Evolutionary conservation across 2,329 filamentous ascomycete genomes (phyloP), one percentile per base, ranked within the genome.

Genomic region (Fusarium sp.): DNA sequence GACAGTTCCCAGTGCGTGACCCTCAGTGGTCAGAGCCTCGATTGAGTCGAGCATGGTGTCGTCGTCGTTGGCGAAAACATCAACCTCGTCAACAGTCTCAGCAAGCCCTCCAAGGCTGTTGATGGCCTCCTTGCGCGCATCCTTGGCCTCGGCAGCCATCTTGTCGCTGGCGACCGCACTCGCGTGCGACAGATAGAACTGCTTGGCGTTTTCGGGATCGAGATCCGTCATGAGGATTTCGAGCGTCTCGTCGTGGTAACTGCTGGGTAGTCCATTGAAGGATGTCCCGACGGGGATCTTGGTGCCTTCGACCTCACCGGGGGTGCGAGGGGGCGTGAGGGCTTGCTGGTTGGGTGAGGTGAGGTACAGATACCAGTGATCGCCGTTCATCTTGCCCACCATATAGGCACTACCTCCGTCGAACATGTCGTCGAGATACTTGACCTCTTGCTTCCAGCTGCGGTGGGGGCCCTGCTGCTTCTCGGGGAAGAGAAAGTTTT

Each of bases 381-480:
- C 96, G 65, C 96, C 95, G 77, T 99, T 99, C 95, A 98, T 98
- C 85, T 98, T 98, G 79, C 96, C 96, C 74, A 99, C 97, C 95
- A 98, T 97, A 83, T 99, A 99, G 56, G 96, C 96, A 82, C 95
- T 98, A 61, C 96, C 96, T 63, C 93, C 92, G 69, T 93, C 87
- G 80, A 99, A 98, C 82, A 95, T 93, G 80, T 93, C 92, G 83
- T 99, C 96, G 71, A 99, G 88, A 77, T 92, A 97, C 78, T 92
- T 92, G 79, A 98, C 95, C 82, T 99, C 96, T 80, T 98, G 93
- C 76, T 94, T 93, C 96, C 96, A 99, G 90, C 95, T 98, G 71
- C 94, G 92, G 83, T 99, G 96, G 60, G 96, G 96, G 12, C 95
- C 95, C 63, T 90, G 93, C 85, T 99, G 96, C 82, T 94, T 94